Percentiles rank a stretch among this genome's conserved stretches.
These are phyloP conservation scores for Mimosa pudica DNA, from an alignment of 306 rosid species.

Conservation along the genomic window DNA sequence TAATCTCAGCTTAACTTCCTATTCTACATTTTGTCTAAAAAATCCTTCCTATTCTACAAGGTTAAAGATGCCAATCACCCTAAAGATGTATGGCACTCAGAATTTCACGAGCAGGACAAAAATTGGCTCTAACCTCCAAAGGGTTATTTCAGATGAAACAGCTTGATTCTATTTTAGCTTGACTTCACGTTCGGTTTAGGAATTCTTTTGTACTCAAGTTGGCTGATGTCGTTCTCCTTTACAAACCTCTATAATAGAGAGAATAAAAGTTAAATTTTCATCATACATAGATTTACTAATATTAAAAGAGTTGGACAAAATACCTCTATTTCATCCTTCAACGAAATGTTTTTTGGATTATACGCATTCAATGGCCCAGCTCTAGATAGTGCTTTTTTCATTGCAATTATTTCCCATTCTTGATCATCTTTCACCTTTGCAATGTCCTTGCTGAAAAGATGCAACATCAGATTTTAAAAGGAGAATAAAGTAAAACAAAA, in stretches of 20 bases:
- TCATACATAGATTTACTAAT: slow-evolving; percentile 1
- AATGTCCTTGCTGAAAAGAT: slow-evolving; percentile 74
- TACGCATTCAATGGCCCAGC: slow-evolving; percentile 73
- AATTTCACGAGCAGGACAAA: slow-evolving; percentile 21
- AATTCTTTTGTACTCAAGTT: slow-evolving; percentile 72
- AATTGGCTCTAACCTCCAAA: slow-evolving; percentile 13
- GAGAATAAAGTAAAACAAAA: slow-evolving; percentile 6
- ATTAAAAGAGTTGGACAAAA: not conserved
- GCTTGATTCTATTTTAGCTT: slow-evolving; percentile 39
- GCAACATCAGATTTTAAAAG: slow-evolving; percentile 34
- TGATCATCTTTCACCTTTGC: slow-evolving; percentile 86
- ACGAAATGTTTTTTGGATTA: slow-evolving; percentile 66
- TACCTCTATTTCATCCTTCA: slow-evolving; percentile 83
- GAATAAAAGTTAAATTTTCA: slow-evolving; percentile 26
- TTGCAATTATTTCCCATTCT: slow-evolving; percentile 86
- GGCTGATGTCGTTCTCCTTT: slow-evolving; percentile 72
- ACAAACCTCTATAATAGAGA: slow-evolving; percentile 56
- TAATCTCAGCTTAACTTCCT: slow-evolving; percentile 29
- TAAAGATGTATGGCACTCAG: slow-evolving; percentile 10
- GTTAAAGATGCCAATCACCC: slow-evolving; percentile 25
- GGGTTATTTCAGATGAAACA: slow-evolving; percentile 6
- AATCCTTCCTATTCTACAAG: slow-evolving; percentile 21
- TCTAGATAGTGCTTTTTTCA: slow-evolving; percentile 75
- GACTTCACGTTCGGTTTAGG: slow-evolving; percentile 68
- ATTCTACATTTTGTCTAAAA: not conserved